Conservation (phyloP, 148 eudicot species). For the Suaeda aralocaspica region DNA sequence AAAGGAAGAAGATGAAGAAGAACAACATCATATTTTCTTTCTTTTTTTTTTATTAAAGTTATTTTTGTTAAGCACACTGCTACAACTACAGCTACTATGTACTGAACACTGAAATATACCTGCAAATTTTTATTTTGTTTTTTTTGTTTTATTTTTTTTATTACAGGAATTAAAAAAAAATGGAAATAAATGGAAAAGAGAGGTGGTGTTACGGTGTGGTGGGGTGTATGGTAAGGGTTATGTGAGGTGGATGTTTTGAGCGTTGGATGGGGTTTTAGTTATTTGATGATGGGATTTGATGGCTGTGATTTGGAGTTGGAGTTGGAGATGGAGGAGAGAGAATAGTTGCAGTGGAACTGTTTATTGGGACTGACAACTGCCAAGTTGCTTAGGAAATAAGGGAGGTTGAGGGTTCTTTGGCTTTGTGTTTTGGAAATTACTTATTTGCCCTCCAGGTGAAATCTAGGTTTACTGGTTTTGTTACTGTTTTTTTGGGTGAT, state of each 20-base stretch:
- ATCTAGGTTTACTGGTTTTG: not conserved
- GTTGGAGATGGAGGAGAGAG: not conserved
- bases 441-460: not conserved
- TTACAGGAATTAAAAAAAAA: not conserved
- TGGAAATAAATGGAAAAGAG: constrained; percentile 8
- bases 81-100: constrained; percentile 22
- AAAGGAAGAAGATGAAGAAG: not conserved
- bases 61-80: constrained; percentile 4
- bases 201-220: not conserved
- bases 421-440: not conserved
- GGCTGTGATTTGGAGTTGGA: not conserved
- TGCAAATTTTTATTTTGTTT: not conserved
- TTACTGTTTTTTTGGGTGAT: too few species aligned
- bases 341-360: not conserved
- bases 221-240: not conserved
- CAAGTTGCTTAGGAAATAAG: constrained; percentile 29
- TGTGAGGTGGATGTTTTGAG: not conserved
- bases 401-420: constrained; percentile 8
- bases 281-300: not conserved
- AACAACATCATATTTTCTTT: not conserved
- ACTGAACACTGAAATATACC: constrained; percentile 18
- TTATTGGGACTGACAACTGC: constrained; percentile 22
- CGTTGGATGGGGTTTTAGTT: constrained; percentile 9
- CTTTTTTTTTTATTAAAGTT: not conserved
- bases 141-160: not conserved